phyloP scores from a whole-genome alignment of 768 basidiomycete species.

The Lyophyllum decastes region DNA sequence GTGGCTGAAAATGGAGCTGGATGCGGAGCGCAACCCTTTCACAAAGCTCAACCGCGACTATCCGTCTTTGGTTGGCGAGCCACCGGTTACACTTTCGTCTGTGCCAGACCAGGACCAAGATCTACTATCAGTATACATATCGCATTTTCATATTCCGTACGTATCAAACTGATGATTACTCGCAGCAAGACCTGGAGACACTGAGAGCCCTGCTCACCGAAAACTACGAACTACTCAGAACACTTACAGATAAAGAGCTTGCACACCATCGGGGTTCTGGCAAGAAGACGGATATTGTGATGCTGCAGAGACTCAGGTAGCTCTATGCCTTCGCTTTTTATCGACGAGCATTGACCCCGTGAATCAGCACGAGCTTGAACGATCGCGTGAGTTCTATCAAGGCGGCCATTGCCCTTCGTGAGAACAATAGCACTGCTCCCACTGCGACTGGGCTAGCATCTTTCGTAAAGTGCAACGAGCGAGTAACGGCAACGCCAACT shows the following conservation, averaged over 20 bases:
- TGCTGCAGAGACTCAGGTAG: constrained; percentile 44
- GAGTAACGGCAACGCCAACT: not conserved
- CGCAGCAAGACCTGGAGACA: constrained; percentile 31
- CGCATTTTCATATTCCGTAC: not conserved
- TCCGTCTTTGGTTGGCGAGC: constrained; percentile 15
- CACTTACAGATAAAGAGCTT: constrained; percentile 20
- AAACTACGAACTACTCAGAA: constrained; percentile 26
- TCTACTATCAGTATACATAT: constrained; percentile 24
- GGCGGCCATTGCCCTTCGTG: constrained; percentile 29
- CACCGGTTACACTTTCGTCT: not conserved
- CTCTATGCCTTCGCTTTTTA: not conserved
- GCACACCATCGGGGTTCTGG: constrained; percentile 14
- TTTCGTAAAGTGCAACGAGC: not conserved
- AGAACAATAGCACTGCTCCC: not conserved
- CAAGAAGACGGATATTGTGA: constrained; percentile 37
- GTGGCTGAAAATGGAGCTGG: constrained; percentile 21
- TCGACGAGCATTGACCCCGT: not conserved
- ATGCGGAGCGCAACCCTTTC: constrained; percentile 26
- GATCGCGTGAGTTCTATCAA: constrained; percentile 41
- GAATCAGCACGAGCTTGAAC: constrained; percentile 34
- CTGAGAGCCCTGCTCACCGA: constrained; percentile 29
- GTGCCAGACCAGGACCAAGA: constrained; percentile 23
- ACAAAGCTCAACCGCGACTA: constrained; percentile 25
- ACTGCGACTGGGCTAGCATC: not conserved
- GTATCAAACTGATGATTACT: not conserved